A percentile compares a stretch with the other conserved stretches of the same genome.
Evolutionary conservation across 2,329 filamentous ascomycete species (phyloP).

Genomic region (Colletotrichum sp.): DNA sequence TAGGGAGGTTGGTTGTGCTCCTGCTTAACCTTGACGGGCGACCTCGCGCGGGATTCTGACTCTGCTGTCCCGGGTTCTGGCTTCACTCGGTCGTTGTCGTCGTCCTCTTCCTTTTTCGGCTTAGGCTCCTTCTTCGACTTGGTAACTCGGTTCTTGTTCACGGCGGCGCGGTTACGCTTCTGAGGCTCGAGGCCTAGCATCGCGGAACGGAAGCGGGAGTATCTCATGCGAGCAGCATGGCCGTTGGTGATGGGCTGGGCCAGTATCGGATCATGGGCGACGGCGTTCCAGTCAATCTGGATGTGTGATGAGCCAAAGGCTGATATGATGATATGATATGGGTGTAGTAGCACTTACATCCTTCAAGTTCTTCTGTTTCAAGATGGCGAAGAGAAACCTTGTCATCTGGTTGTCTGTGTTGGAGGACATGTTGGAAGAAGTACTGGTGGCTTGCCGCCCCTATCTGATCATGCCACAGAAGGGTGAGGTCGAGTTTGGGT

Average conservation of each 20-base stretch:
- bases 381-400: slow-evolving; percentile 63
- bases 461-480: background rate
- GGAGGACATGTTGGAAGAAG: slow-evolving; percentile 49
- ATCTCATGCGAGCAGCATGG: slow-evolving; percentile 66
- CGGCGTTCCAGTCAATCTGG: slow-evolving; percentile 65
- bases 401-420: slow-evolving; percentile 63
- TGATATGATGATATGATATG: slow-evolving; percentile 22
- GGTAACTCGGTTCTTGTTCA: slow-evolving; percentile 46
- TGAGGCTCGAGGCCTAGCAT: slow-evolving; percentile 54
- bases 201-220: slow-evolving; percentile 54
- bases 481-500: background rate
- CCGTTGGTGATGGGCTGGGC: slow-evolving; percentile 61
- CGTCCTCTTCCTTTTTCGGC: slow-evolving; percentile 43
- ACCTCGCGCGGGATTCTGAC: slow-evolving; percentile 1
- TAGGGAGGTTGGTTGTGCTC: slow-evolving; percentile 36
- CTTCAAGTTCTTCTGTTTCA: slow-evolving; percentile 65
- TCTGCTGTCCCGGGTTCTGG: slow-evolving; percentile 36
- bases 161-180: slow-evolving; percentile 46
- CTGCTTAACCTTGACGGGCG: slow-evolving; percentile 39
- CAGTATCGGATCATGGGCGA: slow-evolving; percentile 59
- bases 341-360: slow-evolving; percentile 51
- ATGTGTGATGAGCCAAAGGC: slow-evolving; percentile 20
- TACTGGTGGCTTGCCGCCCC: background rate
- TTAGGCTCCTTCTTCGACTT: slow-evolving; percentile 49
- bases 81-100: slow-evolving; percentile 36